Conservation (phyloP, 148 eudicot genomes). For the Cornus kousa region DNA sequence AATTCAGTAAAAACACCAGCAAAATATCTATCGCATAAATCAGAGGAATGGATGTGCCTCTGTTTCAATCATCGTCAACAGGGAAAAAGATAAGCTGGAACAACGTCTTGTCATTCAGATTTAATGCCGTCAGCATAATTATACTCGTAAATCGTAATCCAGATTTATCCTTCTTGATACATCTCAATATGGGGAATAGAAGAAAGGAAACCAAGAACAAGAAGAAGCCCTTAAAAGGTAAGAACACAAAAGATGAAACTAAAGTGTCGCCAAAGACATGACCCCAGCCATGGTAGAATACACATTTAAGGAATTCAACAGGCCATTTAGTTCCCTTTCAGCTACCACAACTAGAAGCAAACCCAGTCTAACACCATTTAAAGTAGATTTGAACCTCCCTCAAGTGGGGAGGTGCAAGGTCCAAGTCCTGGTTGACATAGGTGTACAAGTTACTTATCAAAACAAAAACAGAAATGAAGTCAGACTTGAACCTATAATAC, state of each 20-base stretch:
- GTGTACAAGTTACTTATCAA: too few species aligned
- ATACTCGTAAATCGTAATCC: too few species aligned
- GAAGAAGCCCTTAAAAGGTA: not conserved
- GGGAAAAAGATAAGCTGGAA: not conserved
- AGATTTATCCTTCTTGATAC: not conserved
- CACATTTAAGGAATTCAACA: too few species aligned
- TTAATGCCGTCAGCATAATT: not conserved
- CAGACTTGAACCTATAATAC: too few species aligned
- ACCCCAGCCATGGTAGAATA: too few species aligned
- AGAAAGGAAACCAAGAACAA: not conserved
- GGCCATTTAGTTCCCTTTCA: not conserved
- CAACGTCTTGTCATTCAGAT: not conserved
- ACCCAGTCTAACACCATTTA: not conserved
- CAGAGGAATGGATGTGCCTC: not conserved
- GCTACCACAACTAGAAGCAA: not conserved
- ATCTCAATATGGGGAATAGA: not conserved
- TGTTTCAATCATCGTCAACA: not conserved
- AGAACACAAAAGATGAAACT: not conserved
- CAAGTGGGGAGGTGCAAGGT: too few species aligned
- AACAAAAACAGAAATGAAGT: too few species aligned
- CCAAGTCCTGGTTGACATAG: too few species aligned
- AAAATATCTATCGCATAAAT: not conserved
- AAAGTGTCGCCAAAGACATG: not conserved
- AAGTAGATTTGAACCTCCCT: not conserved
- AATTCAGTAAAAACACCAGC: not conserved